Percentiles rank a stretch among this genome's conserved stretches.
Conservation (phyloP, 2,329 filamentous ascomycete species). For the Arthrobotrys sphaeroides region DNA sequence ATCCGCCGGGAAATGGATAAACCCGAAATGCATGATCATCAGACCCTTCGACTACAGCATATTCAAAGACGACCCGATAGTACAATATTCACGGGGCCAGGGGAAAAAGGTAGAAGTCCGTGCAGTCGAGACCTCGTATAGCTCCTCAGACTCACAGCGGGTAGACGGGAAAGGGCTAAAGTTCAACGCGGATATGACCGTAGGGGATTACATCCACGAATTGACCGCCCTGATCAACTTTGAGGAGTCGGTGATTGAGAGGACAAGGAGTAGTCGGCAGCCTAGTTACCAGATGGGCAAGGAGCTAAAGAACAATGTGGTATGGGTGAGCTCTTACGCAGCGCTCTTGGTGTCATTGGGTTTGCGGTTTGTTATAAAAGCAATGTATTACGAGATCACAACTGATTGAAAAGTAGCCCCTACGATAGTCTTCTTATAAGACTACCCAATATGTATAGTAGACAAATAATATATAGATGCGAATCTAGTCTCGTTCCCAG, state of each 20-base stretch:
- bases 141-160: not conserved
- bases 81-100: not conserved
- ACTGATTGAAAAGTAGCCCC: too few relatives aligned
- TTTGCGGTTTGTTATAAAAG: not conserved
- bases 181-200: conserved; percentile 9
- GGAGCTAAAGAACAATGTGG: not conserved
- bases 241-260: not conserved
- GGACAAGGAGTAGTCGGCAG: not conserved
- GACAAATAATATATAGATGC: too few relatives aligned
- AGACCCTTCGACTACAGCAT: conserved; percentile 24
- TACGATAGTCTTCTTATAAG: too few relatives aligned
- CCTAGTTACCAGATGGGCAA: too few relatives aligned
- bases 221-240: not conserved
- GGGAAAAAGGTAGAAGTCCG: not conserved
- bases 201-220: conserved; percentile 24
- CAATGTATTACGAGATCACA: not conserved
- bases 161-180: not conserved
- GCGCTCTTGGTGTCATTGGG: not conserved
- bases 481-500: too few relatives aligned
- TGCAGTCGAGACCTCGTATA: not conserved
- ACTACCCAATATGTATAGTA: too few relatives aligned
- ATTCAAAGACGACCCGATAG: conserved; percentile 34
- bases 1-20: not conserved
- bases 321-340: conserved; percentile 19
- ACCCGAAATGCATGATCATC: conserved; percentile 11